Evolutionary conservation across 2,329 filamentous ascomycete species (phyloP), one percentile per base, ranked within the genome.

Genomic region (Rhinocladiella mackenziei): DNA sequence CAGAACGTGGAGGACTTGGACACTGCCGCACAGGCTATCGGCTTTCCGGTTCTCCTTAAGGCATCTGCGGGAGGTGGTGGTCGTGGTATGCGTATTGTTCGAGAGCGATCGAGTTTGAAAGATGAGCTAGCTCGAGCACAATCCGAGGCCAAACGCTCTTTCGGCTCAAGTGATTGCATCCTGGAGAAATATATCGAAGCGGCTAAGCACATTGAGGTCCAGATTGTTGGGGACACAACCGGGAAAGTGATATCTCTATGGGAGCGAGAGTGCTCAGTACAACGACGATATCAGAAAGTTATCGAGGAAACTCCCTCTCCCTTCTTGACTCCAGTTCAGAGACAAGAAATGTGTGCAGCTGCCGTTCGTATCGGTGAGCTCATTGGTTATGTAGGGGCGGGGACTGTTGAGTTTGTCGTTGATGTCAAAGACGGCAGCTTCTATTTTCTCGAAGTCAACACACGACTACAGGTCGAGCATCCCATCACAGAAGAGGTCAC

Each of bases 201-300:
- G 4, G 65, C 64, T 5, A 63, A 68, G 7, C 73, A 77, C 38
- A 62, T 77, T 18, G 73, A 77, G 47, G 66, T 76, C 0, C 74
- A 77, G 45, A 65, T 77, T 2, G 34, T 76, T 2, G 73, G 72
- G 2, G 67, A 75, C 50, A 65, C 70, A 2, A 41, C 56, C 2
- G 72, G 71, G 0, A 56, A 59, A 3, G 67, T 70, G 0, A 53
- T 69, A 10, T 59, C 64, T 10, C 56, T 68, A 1, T 66, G 70
- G 3, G 73, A 76, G 37, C 60, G 74, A 6, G 74, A 76, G 26
- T 77, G 74, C 45, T 74, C 72, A 3, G 54, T 76, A 2, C 73
- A 77, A 37, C 57, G 74, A 4, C 62, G 73, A 1, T 67, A 76
- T 45, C 73, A 77, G 45, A 77, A 77, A 45, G 65, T 76, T 2